Conservation (phyloP, 2,329 filamentous ascomycete genomes). For the Aspergillus hortae region DNA sequence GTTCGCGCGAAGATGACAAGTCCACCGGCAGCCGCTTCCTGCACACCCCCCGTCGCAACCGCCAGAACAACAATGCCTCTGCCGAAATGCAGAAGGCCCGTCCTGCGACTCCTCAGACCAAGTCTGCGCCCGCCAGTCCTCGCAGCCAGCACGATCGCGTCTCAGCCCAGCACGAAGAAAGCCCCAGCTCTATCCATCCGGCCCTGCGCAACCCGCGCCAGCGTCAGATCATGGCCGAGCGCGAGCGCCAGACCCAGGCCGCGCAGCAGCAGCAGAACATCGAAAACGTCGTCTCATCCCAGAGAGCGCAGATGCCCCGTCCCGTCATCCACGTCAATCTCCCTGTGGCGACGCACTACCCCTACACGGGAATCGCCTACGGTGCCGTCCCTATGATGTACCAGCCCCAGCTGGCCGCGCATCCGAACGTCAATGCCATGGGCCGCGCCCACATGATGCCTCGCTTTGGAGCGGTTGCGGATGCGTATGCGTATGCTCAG, state of each 20-base stretch:
- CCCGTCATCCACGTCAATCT: too few relatives aligned
- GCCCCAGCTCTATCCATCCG: slow-evolving; percentile 12
- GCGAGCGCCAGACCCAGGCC: neutral
- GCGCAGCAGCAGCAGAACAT: too few relatives aligned
- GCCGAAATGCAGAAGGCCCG: neutral
- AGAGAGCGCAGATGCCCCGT: too few relatives aligned
- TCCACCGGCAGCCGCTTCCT: slow-evolving; percentile 3
- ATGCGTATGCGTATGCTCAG: too few relatives aligned
- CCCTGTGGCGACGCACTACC: too few relatives aligned
- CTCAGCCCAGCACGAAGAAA: neutral
- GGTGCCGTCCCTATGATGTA: too few relatives aligned
- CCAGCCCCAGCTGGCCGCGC: too few relatives aligned
- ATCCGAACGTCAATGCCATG: too few relatives aligned
- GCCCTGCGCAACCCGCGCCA: slow-evolving; percentile 9
- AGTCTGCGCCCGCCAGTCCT: neutral
- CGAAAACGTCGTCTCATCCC: too few relatives aligned
- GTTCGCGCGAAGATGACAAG: slow-evolving; percentile 10
- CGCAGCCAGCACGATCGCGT: neutral
- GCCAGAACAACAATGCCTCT: neutral
- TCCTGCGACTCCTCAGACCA: neutral
- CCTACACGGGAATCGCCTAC: too few relatives aligned
- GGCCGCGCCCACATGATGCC: too few relatives aligned
- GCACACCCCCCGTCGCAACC: neutral
- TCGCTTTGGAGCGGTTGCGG: too few relatives aligned
- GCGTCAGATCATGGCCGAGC: slow-evolving; percentile 12